Percentiles rank a stretch among this genome's conserved stretches.
phyloP scores from a whole-genome alignment of 2,329 filamentous ascomycete genomes.

The Fusarium sp. region DNA sequence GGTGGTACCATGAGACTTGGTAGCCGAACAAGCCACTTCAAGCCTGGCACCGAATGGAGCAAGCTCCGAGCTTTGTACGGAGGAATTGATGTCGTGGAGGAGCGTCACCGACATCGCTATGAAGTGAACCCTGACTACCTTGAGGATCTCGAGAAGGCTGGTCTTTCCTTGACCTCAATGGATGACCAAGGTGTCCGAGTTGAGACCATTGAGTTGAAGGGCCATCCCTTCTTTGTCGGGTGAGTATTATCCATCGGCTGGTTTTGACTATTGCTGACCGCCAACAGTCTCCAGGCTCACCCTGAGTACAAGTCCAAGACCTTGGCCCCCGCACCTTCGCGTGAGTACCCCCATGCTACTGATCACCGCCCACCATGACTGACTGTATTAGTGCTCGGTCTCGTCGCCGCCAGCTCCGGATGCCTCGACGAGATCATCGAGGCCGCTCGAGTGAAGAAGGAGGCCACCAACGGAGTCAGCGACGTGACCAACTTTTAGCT shows the following conservation, averaged over 20 bases:
- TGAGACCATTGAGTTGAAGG: constrained; percentile 37
- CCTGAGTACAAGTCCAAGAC: constrained; percentile 86
- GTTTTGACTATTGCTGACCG: constrained; percentile 40
- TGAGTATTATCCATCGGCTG: not conserved
- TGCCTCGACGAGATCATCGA: constrained; percentile 60
- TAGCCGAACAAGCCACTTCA: constrained; percentile 77
- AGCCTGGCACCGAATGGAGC: constrained; percentile 79
- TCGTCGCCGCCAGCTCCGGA: constrained; percentile 65
- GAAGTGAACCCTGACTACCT: constrained; percentile 88
- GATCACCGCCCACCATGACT: not conserved
- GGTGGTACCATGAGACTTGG: constrained; percentile 91
- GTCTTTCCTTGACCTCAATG: constrained; percentile 59
- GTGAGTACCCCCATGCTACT: not conserved
- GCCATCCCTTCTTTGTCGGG: constrained; percentile 32
- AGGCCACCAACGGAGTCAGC: constrained; percentile 12
- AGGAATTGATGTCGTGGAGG: constrained; percentile 62
- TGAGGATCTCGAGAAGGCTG: constrained; percentile 71
- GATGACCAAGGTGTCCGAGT: constrained; percentile 54
- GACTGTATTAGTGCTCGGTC: constrained; percentile 61
- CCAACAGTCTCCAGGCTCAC: constrained; percentile 64
- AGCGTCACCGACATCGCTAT: constrained; percentile 89
- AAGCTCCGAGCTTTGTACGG: constrained; percentile 81
- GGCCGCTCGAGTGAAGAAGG: constrained; percentile 21
- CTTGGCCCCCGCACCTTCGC: constrained; percentile 72
- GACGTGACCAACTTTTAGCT: constrained; percentile 23